phyloP scores from a whole-genome alignment of 75 land plant species.

The Picea sitchensis region DNA sequence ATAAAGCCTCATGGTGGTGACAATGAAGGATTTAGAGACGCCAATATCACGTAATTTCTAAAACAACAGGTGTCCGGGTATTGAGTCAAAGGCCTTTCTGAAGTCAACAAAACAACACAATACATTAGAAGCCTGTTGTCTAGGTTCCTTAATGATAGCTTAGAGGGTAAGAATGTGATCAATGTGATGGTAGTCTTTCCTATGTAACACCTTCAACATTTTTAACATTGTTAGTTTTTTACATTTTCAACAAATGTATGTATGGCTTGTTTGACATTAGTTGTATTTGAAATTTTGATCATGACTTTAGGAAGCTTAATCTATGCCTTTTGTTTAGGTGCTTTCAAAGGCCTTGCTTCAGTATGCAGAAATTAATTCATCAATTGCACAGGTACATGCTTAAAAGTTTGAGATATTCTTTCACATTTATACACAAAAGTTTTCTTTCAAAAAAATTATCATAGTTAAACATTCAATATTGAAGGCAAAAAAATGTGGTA shows the following conservation, averaged over 20 bases:
- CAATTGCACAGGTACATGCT: slow-evolving; percentile 1
- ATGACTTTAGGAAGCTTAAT: not conserved
- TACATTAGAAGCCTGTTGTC: too few species aligned
- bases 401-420: not conserved
- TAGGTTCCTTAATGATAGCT: too few species aligned
- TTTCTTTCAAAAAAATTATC: not conserved
- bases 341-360: slow-evolving; percentile 6
- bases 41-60: too few species aligned
- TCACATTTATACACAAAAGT: not conserved
- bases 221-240: too few species aligned
- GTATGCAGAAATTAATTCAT: slow-evolving; percentile 10
- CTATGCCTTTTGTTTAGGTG: not conserved
- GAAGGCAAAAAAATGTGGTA: not conserved
- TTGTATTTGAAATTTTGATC: not conserved
- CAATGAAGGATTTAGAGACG: too few species aligned
- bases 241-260: not conserved
- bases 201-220: too few species aligned
- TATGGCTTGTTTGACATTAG: not conserved
- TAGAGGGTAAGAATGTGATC: too few species aligned
- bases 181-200: too few species aligned
- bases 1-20: too few species aligned
- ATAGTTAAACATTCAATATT: not conserved
- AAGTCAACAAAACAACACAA: too few species aligned
- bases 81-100: too few species aligned
- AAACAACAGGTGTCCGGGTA: too few species aligned